Evolutionary conservation across 2,329 filamentous ascomycete genomes (phyloP), one percentile per base, ranked within the genome.

Genomic region (Monilinia aucupariae): DNA sequence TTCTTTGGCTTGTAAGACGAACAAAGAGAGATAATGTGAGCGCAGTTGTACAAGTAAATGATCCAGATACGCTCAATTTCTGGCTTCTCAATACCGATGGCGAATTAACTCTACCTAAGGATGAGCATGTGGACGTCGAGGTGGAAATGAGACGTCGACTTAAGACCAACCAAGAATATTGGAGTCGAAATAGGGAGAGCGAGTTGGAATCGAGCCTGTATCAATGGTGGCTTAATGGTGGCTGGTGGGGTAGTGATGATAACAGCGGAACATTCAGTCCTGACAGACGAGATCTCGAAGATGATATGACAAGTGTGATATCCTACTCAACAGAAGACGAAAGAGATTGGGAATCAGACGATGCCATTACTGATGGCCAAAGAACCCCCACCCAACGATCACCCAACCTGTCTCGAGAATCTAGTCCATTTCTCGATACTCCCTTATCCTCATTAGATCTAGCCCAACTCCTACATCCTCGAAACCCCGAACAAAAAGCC

Each of bases 181-280:
- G 76, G 74, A 75, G 75, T 54, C 73, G 77, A 20, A 67, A 78
- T 8, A 78, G 85, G 48, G 89, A 94, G 69, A 82, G 83, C 34
- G 83, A 84, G 47, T 78, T 97, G 2, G 88, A 93, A 67, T 81
- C 82, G 2, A 87, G 85, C 64, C 78, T 97, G 1, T 97, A 97
- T 74, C 80, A 80, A 37, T 94, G 92, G 84, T 97, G 91, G 89
- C 85, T 89, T 59, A 80, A 81, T 61, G 91, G 91, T 25, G 91
- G 90, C 9, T 90, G 90, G 78, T 97, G 91, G 86, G 92, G 93
- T 1, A 86, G 87, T 20, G 80, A 87, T 39, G 93, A 97, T 73
- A 80, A 81, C 6, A 96, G 90, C 71, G 90, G 89, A 34, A 89
- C 93, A 66, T 97, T 92, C 74, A 75, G 79, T 39, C 87, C 87